Evolutionary conservation across 495 filamentous ascomycete genomes (phyloP).

Genomic region (Neurospora sublineolata): DNA sequence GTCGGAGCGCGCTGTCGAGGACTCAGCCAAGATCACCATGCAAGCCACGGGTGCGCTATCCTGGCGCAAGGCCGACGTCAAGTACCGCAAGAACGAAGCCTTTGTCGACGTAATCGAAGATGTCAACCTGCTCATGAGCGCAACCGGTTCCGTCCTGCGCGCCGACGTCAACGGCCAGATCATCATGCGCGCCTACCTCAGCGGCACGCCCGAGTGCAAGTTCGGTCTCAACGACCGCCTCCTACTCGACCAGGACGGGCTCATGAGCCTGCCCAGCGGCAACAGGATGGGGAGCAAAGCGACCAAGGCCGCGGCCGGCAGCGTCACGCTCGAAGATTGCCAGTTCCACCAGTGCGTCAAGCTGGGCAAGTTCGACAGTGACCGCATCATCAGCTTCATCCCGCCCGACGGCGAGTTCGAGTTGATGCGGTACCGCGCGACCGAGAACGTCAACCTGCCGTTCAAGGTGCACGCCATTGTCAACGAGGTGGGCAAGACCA

Average conservation of each 20-base stretch:
- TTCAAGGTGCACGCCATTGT: constrained; percentile 99
- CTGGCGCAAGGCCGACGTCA: constrained; percentile 93
- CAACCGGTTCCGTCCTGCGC: constrained; percentile 84
- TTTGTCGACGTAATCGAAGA: constrained; percentile 73
- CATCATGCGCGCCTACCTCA: constrained; percentile 96
- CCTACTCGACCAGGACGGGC: constrained; percentile 68
- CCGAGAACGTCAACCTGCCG: constrained; percentile 96
- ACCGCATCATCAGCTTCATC: constrained; percentile 95
- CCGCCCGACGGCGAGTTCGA: constrained; percentile 98
- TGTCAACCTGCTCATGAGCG: constrained; percentile 97
- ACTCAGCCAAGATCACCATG: constrained; percentile 96
- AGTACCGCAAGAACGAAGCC: constrained; percentile 93
- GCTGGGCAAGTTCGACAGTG: constrained; percentile 90
- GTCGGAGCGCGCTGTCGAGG: constrained; percentile 80
- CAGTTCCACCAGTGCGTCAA: constrained; percentile 99
- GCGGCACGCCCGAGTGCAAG: constrained; percentile 96
- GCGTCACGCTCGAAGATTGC: constrained; percentile 93
- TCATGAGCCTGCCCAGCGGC: constrained; percentile 53
- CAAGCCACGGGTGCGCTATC: constrained; percentile 96
- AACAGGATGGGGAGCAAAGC: constrained; percentile 68
- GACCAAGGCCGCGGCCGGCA: constrained; percentile 88
- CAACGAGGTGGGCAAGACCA: constrained; percentile 91
- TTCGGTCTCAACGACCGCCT: constrained; percentile 97
- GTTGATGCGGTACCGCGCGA: constrained; percentile 98
- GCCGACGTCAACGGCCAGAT: constrained; percentile 98